Base-by-base conservation (phyloP, 805 yeast genomes). In the Suhomyces vadensis region DNA sequence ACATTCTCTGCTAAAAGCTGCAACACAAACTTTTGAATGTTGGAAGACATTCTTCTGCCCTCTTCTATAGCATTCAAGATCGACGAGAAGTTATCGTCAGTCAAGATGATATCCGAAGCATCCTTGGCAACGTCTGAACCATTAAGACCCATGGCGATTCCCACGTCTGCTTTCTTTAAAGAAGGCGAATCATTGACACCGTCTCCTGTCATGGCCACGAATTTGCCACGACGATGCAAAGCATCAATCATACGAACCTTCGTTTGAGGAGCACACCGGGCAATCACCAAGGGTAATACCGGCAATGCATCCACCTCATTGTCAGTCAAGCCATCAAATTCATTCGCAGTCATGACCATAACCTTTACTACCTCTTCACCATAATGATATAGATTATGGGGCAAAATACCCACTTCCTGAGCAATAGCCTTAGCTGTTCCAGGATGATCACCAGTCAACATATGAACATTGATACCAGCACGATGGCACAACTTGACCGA, bases 201-300 rank as follows among this genome's bases (percentile, higher is more conserved):
- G 27, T 60, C 63, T 49, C 89, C 89, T 22, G 89, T 83, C 92
- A 85, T 86, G 14, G 92, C 92, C 39, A 64, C 83, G 75, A 64
- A 81, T 46, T 61, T 64, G 8, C 52, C 53, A 31, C 73, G 55
- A 24, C 74, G 61, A 75, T 58, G 81, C 70, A 50, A 74, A 0
- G 92, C 91, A 42, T 85, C 90, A 54, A 86, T 84, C 83, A 86
- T 81, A 51, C 89, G 73, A 13, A 85, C 92, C 61, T 86, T 85
- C 17, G 91, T 85, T 60, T 82, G 84, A 2, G 92, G 94, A 4
- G 92, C 86, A 67, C 92, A 86, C 49, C 94, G 73, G 3, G 94
- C 94, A 65, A 86, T 81, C 22, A 85, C 94, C 41, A 85, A 69
- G 1, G 92, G 92, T 40, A 85, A 67, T 6, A 81, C 82, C 1